Percentiles rank a stretch among this genome's conserved stretches.
phyloP scores from a whole-genome alignment of 352 stramenopile species.

The Phytophthora europaea region DNA sequence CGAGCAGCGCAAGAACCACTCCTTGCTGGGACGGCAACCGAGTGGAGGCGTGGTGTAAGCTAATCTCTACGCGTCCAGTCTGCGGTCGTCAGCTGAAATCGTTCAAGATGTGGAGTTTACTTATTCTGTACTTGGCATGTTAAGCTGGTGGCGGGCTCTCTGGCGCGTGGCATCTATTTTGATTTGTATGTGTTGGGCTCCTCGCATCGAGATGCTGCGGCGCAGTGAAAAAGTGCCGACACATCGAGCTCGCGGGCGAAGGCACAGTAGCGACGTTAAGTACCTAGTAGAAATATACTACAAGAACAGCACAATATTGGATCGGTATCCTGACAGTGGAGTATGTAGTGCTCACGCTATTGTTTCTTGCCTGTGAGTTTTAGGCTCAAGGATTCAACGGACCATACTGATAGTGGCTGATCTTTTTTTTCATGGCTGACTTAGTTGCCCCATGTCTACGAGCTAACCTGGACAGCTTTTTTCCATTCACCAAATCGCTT shows the following conservation, averaged over 20 bases:
- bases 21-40: constrained; percentile 65
- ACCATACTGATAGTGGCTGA: neutral
- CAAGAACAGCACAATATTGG: constrained; percentile 11
- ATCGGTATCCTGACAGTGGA: neutral
- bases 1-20: constrained; percentile 77
- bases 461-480: neutral
- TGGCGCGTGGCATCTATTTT: constrained; percentile 26
- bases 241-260: constrained; percentile 5
- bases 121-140: neutral
- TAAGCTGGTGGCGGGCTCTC: neutral
- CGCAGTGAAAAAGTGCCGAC: neutral
- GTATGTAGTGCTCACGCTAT: neutral
- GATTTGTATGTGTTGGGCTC: constrained; percentile 34
- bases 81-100: neutral
- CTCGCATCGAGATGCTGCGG: neutral
- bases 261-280: constrained; percentile 30
- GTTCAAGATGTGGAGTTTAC: neutral
- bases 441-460: neutral
- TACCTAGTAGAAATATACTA: constrained; percentile 39
- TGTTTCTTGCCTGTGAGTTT: neutral
- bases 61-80: neutral
- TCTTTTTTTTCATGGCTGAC: neutral
- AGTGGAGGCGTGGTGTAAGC: constrained; percentile 76
- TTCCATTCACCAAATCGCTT: constrained; percentile 1
- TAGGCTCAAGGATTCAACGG: neutral